Evolutionary conservation across 192 early-diverging fungal genomes (phyloP).

Genomic region (Chytriomyces hyalinus): DNA sequence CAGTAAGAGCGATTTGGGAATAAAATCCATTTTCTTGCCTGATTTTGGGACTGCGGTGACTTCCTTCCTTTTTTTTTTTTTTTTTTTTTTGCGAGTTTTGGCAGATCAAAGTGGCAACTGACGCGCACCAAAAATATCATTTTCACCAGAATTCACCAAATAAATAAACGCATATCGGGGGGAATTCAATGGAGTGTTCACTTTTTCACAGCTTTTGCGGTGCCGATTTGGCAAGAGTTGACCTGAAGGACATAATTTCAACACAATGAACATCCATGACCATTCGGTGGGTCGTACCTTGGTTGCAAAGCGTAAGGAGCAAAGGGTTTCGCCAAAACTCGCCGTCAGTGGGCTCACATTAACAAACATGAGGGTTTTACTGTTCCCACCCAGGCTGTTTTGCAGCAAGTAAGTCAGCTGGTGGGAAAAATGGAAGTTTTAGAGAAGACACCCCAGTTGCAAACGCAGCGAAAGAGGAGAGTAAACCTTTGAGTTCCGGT

Average conservation of each 20-base stretch:
- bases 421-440: not conserved
- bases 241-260: conserved; percentile 42
- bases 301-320: conserved; percentile 94
- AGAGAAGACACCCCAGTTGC: not conserved
- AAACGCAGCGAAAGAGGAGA: conserved; percentile 39
- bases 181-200: not conserved
- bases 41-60: too few species aligned
- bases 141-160: too few species aligned
- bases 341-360: conserved; percentile 82
- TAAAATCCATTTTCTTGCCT: too few species aligned
- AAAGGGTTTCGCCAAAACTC: conserved; percentile 84
- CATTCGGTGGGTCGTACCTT: conserved; percentile 63
- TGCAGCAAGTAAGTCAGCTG: conserved; percentile 73
- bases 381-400: conserved; percentile 82
- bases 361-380: conserved; percentile 99
- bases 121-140: too few species aligned
- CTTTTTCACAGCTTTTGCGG: conserved; percentile 56
- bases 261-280: not conserved
- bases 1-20: not conserved
- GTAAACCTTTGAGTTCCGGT: conserved; percentile 89
- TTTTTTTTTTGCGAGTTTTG: too few species aligned
- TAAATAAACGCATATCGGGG: too few species aligned
- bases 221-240: conserved; percentile 87
- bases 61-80: too few species aligned
- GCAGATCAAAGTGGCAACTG: too few species aligned